Conservation (phyloP, 495 filamentous ascomycete genomes). For the Terfezia claveryi region DNA sequence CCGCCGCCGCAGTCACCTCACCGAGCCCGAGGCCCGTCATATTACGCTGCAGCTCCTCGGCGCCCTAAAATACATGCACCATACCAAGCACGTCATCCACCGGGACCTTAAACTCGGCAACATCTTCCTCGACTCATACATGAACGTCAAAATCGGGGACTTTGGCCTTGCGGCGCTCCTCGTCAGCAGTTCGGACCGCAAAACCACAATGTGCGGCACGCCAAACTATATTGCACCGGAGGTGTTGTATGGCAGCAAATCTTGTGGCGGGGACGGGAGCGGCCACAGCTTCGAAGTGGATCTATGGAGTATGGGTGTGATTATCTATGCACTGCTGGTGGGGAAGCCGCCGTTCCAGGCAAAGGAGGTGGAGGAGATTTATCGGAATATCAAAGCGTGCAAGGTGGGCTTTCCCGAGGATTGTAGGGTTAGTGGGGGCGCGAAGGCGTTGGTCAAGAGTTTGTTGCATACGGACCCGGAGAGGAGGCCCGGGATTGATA, state of each 20-base stretch:
- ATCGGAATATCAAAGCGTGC: constrained; percentile 23
- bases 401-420: constrained; percentile 16
- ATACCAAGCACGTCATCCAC: constrained; percentile 73
- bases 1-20: constrained; percentile 62
- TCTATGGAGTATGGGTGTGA: constrained; percentile 90
- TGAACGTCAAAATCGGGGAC: constrained; percentile 96
- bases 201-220: constrained; percentile 86
- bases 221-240: constrained; percentile 98
- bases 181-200: constrained; percentile 60
- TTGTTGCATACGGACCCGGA: constrained; percentile 55
- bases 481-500: constrained; percentile 51
- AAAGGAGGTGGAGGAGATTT: constrained; percentile 66
- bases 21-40: constrained; percentile 73
- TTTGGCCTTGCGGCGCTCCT: constrained; percentile 91
- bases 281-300: constrained; percentile 44
- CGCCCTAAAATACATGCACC: constrained; percentile 89
- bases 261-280: constrained; percentile 13
- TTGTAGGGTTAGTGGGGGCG: constrained; percentile 18
- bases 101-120: constrained; percentile 96
- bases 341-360: constrained; percentile 82
- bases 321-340: constrained; percentile 72
- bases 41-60: constrained; percentile 86
- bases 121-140: constrained; percentile 80
- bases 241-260: constrained; percentile 27
- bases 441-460: constrained; percentile 55